Base-by-base conservation (phyloP, 1,284 basidiomycete species). In the Ceratobasidium sp. region DNA sequence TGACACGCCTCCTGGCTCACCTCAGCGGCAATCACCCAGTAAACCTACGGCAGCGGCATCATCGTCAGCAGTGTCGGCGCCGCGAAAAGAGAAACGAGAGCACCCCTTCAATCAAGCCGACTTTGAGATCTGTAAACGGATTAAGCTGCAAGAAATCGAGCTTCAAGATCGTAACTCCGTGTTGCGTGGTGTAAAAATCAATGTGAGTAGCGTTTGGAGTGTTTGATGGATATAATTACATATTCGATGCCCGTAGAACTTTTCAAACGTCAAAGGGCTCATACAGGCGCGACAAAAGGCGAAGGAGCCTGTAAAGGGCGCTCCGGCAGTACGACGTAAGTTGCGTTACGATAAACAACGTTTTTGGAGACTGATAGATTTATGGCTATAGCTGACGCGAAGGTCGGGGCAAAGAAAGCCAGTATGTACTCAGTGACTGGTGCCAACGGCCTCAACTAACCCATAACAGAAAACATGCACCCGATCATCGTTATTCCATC, bases 401-500 rank as follows among this genome's bases (percentile, higher is more conserved):
- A 91, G 82, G 82, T 90, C 80, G 87, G 88, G 80, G 88, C 89
- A 0, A 89, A 90, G 20, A 93, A 92, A 88, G 87, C 89, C 53
- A 89, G 26, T 26, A 60, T 68, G 66, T 61, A 40, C 40, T 58
- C 61, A 77, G 53, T 40, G 44, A 20, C 12, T 60, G 40, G 0
- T 53, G 39, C 26, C 20, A 58, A 39, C 20, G 23, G 4, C 13
- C 15, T 44, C 44, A n/a, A 23, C 56, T 77, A 79, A 66, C 73
- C 23, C 28, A 46, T 77, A 40, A 71, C 82, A 92, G 91, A 89
- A 77, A 91, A 91, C 81, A 90, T 90, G 83, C 92, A 94, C 85
- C 97, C 97, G 0, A 99, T 99, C 83, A 97, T 99, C 84, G 93
- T 99, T 86, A 96, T 99, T 51, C 97, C 97, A 0, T 98, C 96